Base-by-base conservation (phyloP, 495 filamentous ascomycete species). In the Emericellopsis terricola region DNA sequence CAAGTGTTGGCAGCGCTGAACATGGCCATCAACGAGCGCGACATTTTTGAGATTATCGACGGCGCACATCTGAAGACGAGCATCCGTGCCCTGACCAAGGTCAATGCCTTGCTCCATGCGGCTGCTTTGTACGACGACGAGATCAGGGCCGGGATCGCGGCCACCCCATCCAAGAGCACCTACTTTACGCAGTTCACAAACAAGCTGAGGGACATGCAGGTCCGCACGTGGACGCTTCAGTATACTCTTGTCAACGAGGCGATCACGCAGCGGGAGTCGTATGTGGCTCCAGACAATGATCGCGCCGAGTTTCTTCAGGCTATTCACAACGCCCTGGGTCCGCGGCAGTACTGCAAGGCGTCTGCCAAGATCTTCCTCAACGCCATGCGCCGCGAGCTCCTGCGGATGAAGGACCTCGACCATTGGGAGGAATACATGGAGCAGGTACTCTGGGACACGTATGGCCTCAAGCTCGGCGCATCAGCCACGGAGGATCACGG, bases 381-480 rank as follows among this genome's bases (percentile, higher is more conserved):
- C 40, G 66, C 94, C 47, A 71, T 89, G 60, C 82, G 83, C 45
- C 62, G 81, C 5, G 91, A 96, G 46, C 60, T 87, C 9, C 53
- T 84, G 18, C 65, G 68, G 23, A 56, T 64, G 39, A 60, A 72
- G 33, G 62, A 69, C 19, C 67, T 71, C 27, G 71, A 79, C 24
- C 76, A 73, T 36, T 78, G 71, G 60, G 78, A 82, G 43, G 62
- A 69, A 43, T 84, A 94, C 45, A 64, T 87, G 9, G 75, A 76
- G 17, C 86, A 94, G 48, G 68, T 89, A 5, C 65, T 94, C n/a
- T 84, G 74, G 48, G 86, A 94, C 51, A 64, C 93, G 2, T 76
- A 93, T 49, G 84, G 81, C 2, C 61, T 93, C 38, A 82, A 78
- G 41, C 71, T 87, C 6, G 79, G 78, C 3, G 64, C 76, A 2